Conservation (phyloP, 2,329 filamentous ascomycete genomes). For the Ramularia endophylla region DNA sequence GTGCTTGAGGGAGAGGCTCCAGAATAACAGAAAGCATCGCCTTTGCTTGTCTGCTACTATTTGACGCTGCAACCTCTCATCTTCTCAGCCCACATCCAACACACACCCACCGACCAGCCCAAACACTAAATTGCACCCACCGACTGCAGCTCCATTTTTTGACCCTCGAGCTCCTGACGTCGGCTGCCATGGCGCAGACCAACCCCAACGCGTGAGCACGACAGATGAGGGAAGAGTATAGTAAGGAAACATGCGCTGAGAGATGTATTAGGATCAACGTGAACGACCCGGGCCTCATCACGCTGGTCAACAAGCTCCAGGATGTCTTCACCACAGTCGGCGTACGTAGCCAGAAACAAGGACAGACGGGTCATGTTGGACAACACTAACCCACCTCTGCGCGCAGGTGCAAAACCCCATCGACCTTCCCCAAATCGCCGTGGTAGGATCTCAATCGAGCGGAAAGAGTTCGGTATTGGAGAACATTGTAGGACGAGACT, state of each 20-base stretch:
- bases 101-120: too few species aligned
- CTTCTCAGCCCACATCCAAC: too few species aligned
- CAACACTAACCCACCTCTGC: too few species aligned
- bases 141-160: too few species aligned
- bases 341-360: constrained; percentile 43
- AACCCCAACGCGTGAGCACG: constrained; percentile 27
- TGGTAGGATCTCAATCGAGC: constrained; percentile 97
- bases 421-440: constrained; percentile 95
- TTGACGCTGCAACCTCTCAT: too few species aligned
- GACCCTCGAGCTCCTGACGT: constrained; percentile 3
- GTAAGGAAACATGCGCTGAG: constrained; percentile 2
- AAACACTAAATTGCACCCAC: too few species aligned
- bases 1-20: too few species aligned
- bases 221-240: background rate
- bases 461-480: constrained; percentile 99
- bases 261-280: constrained; percentile 56
- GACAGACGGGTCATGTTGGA: background rate
- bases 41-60: too few species aligned
- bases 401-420: constrained; percentile 91
- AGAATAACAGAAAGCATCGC: too few species aligned
- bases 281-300: constrained; percentile 64
- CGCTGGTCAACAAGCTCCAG: constrained; percentile 96
- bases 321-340: constrained; percentile 99
- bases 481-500: constrained; percentile 98
- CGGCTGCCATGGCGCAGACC: constrained; percentile 27